phyloP scores from a whole-genome alignment of 345 rosid species.

The Rhizophora mangle region DNA sequence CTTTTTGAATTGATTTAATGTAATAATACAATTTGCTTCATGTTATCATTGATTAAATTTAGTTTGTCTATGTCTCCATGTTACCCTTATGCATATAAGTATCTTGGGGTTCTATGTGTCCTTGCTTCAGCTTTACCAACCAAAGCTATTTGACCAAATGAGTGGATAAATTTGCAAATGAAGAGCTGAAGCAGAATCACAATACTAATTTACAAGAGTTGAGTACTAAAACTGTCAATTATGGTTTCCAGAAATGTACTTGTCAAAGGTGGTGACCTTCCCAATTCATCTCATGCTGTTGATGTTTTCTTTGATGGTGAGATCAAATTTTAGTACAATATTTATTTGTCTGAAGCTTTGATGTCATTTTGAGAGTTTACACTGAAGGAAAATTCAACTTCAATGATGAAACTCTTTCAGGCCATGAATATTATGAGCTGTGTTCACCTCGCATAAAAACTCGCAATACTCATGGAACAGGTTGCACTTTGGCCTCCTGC shows the following conservation, averaged over 20 bases:
- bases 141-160: not conserved
- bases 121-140: slow-evolving; percentile 5
- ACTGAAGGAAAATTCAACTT: not conserved
- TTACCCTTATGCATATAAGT: not conserved
- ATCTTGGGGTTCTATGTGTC: not conserved
- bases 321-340: not conserved
- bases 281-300: slow-evolving; percentile 74
- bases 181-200: not conserved
- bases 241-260: slow-evolving; percentile 63
- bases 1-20: too few species aligned
- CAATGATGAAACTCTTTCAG: slow-evolving; percentile 31
- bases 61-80: not conserved
- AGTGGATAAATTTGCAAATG: not conserved
- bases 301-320: slow-evolving; percentile 83
- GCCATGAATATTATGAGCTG: slow-evolving; percentile 60
- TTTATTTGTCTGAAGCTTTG: not conserved
- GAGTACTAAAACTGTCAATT: slow-evolving; percentile 12
- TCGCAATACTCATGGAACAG: slow-evolving; percentile 88
- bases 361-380: not conserved
- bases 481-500: slow-evolving; percentile 95
- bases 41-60: too few species aligned
- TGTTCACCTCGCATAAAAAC: slow-evolving; percentile 64
- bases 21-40: too few species aligned
- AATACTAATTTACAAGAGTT: not conserved
- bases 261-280: slow-evolving; percentile 96